Conservation (phyloP, 352 stramenopile species). For the Nothophytophthora sp. region DNA sequence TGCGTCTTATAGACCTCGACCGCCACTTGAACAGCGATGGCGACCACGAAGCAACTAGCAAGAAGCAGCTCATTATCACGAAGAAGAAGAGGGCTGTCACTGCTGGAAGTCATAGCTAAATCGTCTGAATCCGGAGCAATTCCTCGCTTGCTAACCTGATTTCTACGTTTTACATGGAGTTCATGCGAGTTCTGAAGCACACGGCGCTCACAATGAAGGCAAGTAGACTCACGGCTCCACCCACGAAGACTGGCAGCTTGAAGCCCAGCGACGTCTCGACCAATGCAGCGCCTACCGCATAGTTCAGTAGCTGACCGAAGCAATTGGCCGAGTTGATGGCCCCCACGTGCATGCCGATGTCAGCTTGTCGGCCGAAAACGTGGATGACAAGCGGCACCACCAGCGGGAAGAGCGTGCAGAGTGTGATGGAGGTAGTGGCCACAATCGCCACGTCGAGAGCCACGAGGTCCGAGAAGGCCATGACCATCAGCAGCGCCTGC, state of each 20-base stretch:
- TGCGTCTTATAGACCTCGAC: too few relatives aligned
- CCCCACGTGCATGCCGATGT: conserved; percentile 55
- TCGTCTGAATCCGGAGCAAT: too few relatives aligned
- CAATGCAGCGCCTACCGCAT: conserved; percentile 39
- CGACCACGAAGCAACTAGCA: too few relatives aligned
- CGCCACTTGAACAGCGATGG: too few relatives aligned
- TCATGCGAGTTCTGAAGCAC: conserved; percentile 46
- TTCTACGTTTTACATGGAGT: conserved; percentile 28
- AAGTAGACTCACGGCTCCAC: conserved; percentile 35
- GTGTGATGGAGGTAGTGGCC: conserved; percentile 41
- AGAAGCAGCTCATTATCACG: too few relatives aligned
- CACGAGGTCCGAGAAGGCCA: conserved; percentile 41
- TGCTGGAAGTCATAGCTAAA: too few relatives aligned
- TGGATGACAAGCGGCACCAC: conserved; percentile 52
- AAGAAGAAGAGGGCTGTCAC: too few relatives aligned
- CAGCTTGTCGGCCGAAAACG: conserved; percentile 34
- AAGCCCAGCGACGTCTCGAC: conserved; percentile 46
- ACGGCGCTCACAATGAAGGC: conserved; percentile 28
- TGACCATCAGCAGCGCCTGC: conserved; percentile 41
- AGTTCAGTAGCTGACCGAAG: conserved; percentile 56
- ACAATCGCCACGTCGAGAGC: conserved; percentile 37
- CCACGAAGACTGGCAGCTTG: conserved; percentile 41
- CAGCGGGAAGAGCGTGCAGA: conserved; percentile 45
- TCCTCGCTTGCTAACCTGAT: not conserved
- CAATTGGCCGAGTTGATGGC: conserved; percentile 59